These are phyloP conservation scores for Metschnikowia shivogae DNA, from an alignment of 805 yeast genomes.

Conservation along the genomic window DNA sequence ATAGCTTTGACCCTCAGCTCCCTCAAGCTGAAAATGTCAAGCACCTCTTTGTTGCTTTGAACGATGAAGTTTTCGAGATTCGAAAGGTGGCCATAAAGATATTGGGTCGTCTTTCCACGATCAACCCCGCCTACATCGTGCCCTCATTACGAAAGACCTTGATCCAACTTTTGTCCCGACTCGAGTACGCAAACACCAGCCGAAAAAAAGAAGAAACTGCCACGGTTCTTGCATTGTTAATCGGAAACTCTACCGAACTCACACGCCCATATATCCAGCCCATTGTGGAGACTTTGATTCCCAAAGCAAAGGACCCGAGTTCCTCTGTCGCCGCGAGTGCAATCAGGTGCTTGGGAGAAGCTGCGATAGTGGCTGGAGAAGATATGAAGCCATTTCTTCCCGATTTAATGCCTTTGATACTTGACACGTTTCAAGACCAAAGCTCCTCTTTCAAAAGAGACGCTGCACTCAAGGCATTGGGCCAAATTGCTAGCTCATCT, in stretches of 20 bases:
- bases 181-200: constrained; percentile 76
- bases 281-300: constrained; percentile 77
- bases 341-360: constrained; percentile 81
- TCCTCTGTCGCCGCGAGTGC: constrained; percentile 85
- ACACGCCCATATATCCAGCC: constrained; percentile 89
- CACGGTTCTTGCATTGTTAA: constrained; percentile 63
- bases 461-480: constrained; percentile 82
- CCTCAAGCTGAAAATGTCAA: constrained; percentile 92
- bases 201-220: constrained; percentile 85
- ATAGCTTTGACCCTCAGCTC: constrained; percentile 81
- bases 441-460: constrained; percentile 83
- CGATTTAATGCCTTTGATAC: constrained; percentile 78
- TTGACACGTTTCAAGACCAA: constrained; percentile 89
- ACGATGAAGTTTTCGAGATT: constrained; percentile 85
- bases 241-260: constrained; percentile 74
- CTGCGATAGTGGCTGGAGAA: constrained; percentile 85
- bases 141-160: constrained; percentile 87
- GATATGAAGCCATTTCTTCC: constrained; percentile 69
- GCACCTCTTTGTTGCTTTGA: constrained; percentile 78
- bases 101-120: constrained; percentile 77
- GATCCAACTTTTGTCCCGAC: constrained; percentile 77
- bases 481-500: constrained; percentile 83
- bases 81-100: constrained; percentile 73
- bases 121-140: constrained; percentile 93
- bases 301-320: constrained; percentile 66